Evolutionary conservation across 306 rosid species (phyloP).

Genomic region (Ormosia semicastrata): DNA sequence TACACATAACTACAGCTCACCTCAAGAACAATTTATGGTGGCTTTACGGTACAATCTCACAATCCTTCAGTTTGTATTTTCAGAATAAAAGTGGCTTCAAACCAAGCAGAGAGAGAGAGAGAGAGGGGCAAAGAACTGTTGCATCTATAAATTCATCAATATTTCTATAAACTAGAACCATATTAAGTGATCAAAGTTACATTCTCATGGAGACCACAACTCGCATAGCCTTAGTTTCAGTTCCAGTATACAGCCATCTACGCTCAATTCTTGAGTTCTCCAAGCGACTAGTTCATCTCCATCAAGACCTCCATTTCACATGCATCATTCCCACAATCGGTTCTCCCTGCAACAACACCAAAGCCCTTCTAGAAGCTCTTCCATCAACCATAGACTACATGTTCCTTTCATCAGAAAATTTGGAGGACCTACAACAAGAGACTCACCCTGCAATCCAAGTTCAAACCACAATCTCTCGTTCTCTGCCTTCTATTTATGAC

Average conservation of each 20-base stretch:
- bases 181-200: neutral
- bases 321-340: conserved; percentile 13
- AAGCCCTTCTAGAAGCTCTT: neutral
- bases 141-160: neutral
- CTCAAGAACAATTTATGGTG: neutral
- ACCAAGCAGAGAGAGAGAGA: too few species aligned
- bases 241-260: conserved; percentile 16
- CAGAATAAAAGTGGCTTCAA: neutral
- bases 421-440: neutral
- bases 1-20: neutral
- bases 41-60: neutral
- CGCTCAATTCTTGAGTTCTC: conserved; percentile 12
- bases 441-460: neutral
- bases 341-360: neutral
- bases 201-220: neutral
- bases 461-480: neutral
- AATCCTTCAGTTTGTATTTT: neutral
- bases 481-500: neutral
- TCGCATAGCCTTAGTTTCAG: conserved; percentile 9
- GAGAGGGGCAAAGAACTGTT: neutral
- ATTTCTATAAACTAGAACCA: neutral
- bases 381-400: conserved; percentile 12
- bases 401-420: neutral
- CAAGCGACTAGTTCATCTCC: neutral
- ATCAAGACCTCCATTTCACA: neutral